Percentiles rank a stretch among this genome's conserved stretches.
These are phyloP conservation scores for Tolypocladium cylindrosporum DNA, from an alignment of 2,329 filamentous ascomycete genomes.

Conservation along the genomic window DNA sequence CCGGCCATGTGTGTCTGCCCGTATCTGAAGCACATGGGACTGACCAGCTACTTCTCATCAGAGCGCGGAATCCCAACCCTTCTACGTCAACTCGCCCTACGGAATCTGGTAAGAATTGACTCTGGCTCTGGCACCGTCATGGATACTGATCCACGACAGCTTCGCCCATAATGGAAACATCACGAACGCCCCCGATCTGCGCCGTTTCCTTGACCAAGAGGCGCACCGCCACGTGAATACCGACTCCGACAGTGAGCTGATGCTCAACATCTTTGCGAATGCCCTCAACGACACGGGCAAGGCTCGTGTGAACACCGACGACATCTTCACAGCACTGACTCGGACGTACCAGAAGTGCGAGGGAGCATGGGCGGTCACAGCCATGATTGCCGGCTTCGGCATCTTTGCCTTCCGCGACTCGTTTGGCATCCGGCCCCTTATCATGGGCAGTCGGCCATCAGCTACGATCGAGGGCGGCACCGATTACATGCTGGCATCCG, in stretches of 20 bases:
- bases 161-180: constrained; percentile 84
- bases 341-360: constrained; percentile 64
- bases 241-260: constrained; percentile 68
- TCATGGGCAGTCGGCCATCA: constrained; percentile 65
- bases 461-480: constrained; percentile 48
- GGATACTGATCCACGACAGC: background rate
- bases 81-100: constrained; percentile 78
- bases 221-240: constrained; percentile 84
- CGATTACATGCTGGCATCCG: constrained; percentile 88
- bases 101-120: constrained; percentile 46
- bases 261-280: constrained; percentile 77
- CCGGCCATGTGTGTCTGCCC: background rate
- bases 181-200: constrained; percentile 63
- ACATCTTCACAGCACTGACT: constrained; percentile 63
- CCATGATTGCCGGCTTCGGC: constrained; percentile 74
- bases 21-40: background rate
- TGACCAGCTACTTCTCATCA: constrained; percentile 1
- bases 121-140: background rate
- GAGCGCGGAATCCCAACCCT: constrained; percentile 82
- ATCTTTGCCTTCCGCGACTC: constrained; percentile 59
- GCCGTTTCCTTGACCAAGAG: constrained; percentile 62
- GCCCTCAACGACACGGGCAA: constrained; percentile 74
- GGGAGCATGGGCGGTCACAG: constrained; percentile 71
- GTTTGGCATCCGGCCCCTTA: constrained; percentile 67
- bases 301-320: constrained; percentile 66